Percentiles rank a stretch among this genome's conserved stretches.
Evolutionary conservation across 805 yeast species (phyloP).

Genomic region (Candida wancherniae): DNA sequence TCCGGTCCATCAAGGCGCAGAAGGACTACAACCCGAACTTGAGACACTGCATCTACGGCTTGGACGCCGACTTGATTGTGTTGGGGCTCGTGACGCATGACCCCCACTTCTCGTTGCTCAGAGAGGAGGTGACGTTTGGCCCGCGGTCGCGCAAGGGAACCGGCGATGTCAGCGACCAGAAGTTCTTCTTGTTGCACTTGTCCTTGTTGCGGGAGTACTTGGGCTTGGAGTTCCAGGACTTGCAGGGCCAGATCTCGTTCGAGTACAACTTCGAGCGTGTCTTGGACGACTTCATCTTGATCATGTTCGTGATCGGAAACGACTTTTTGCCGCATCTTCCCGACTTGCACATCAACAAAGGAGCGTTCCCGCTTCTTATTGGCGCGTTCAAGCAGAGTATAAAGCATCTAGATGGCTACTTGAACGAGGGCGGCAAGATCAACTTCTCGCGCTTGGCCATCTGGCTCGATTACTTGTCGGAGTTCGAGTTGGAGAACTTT

Average conservation of each 20-base stretch:
- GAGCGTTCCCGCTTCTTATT: slow-evolving; percentile 90
- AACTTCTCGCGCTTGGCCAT: slow-evolving; percentile 65
- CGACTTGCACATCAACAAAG: slow-evolving; percentile 86
- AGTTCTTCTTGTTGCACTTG: slow-evolving; percentile 76
- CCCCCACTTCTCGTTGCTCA: slow-evolving; percentile 88
- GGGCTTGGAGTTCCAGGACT: slow-evolving; percentile 74
- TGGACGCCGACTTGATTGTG: slow-evolving; percentile 95
- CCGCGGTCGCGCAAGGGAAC: slow-evolving; percentile 33
- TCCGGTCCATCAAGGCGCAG: slow-evolving; percentile 73
- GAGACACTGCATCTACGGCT: slow-evolving; percentile 91
- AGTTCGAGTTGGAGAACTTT: slow-evolving; percentile 80
- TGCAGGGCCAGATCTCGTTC: slow-evolving; percentile 59
- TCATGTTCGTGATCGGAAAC: slow-evolving; percentile 93
- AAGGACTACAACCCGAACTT: slow-evolving; percentile 70
- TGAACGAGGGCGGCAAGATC: slow-evolving; percentile 78
- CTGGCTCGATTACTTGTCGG: slow-evolving; percentile 72
- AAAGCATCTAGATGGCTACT: slow-evolving; percentile 70
- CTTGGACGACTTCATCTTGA: slow-evolving; percentile 86
- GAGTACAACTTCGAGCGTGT: slow-evolving; percentile 81
- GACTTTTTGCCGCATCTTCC: slow-evolving; percentile 97
- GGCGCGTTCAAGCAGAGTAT: slow-evolving; percentile 83
- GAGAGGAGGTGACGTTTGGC: slow-evolving; percentile 96
- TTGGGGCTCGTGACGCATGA: slow-evolving; percentile 88
- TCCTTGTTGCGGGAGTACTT: slow-evolving; percentile 87
- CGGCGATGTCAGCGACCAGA: slow-evolving; percentile 65